Percentiles rank a stretch among this genome's conserved stretches.
Conservation (phyloP, 257 asterid species). For the Rubia yunnanensis region DNA sequence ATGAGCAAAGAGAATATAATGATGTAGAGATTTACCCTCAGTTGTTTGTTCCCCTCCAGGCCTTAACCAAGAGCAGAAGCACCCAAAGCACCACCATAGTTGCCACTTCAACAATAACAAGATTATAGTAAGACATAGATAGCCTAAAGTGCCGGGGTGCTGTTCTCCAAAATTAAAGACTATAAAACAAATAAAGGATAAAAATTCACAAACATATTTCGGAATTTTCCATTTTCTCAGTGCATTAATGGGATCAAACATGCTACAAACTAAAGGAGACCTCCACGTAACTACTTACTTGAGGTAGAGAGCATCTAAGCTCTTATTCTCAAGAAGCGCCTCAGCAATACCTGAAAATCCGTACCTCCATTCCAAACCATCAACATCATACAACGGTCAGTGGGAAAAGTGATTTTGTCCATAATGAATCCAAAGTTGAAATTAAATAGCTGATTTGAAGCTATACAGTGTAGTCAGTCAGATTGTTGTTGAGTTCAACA, state of each 20-base stretch:
- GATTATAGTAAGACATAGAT: slow-evolving; percentile 8
- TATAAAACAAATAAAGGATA: not conserved
- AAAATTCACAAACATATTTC: slow-evolving; percentile 1
- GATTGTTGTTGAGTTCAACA: slow-evolving; percentile 83
- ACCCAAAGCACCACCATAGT: slow-evolving; percentile 95
- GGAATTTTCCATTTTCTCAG: too few relatives aligned
- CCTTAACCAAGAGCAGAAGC: slow-evolving; percentile 92
- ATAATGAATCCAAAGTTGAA: not conserved
- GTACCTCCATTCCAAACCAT: slow-evolving; percentile 82
- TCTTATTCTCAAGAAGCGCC: slow-evolving; percentile 80
- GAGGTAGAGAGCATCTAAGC: slow-evolving; percentile 57
- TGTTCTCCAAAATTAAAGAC: not conserved
- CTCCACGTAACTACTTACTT: slow-evolving; percentile 33
- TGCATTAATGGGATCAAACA: too few relatives aligned
- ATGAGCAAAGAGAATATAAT: not conserved
- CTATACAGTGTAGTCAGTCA: slow-evolving; percentile 89
- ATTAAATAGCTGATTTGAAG: slow-evolving; percentile 6
- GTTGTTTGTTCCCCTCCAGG: slow-evolving; percentile 73
- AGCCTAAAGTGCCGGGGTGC: slow-evolving; percentile 10
- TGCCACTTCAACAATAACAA: slow-evolving; percentile 50
- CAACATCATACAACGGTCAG: slow-evolving; percentile 29
- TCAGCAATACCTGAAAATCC: slow-evolving; percentile 98
- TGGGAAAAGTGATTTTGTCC: slow-evolving; percentile 11
- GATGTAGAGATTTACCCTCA: slow-evolving; percentile 49
- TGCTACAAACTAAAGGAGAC: not conserved